phyloP scores from a whole-genome alignment of 2,329 filamentous ascomycete species.

The Fonsecaea nubica region DNA sequence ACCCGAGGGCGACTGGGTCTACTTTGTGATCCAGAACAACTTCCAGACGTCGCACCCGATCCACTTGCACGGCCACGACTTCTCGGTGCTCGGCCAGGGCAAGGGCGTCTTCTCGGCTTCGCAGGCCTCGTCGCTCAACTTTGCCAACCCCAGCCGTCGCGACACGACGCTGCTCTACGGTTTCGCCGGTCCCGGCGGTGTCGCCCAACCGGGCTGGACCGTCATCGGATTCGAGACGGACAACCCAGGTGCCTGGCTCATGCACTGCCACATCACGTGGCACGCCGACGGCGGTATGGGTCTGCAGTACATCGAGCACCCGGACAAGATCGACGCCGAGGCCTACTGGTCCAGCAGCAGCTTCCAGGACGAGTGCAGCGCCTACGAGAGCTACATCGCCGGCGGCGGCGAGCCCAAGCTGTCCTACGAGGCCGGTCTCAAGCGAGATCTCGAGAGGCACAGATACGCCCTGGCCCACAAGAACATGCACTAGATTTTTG shows the following conservation, averaged over 20 bases:
- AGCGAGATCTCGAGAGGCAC: constrained; percentile 24
- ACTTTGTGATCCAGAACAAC: constrained; percentile 41
- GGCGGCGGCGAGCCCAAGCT: constrained; percentile 21
- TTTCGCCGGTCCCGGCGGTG: constrained; percentile 42
- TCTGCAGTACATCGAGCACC: constrained; percentile 49
- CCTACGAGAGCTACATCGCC: constrained; percentile 26
- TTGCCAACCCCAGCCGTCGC: constrained; percentile 67
- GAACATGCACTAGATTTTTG: neutral
- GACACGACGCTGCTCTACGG: constrained; percentile 72
- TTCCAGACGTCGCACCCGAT: constrained; percentile 61
- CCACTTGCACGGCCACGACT: constrained; percentile 75
- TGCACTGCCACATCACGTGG: constrained; percentile 85
- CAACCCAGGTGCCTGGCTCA: constrained; percentile 67
- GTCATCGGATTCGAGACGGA: constrained; percentile 61
- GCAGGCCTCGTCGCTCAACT: constrained; percentile 65
- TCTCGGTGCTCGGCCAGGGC: constrained; percentile 66
- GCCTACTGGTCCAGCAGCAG: constrained; percentile 28
- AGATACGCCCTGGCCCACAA: neutral
- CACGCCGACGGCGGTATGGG: constrained; percentile 71
- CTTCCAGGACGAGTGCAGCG: constrained; percentile 37
- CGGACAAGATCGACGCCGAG: constrained; percentile 28
- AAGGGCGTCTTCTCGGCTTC: constrained; percentile 49
- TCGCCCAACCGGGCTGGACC: constrained; percentile 61
- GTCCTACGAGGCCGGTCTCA: constrained; percentile 34
- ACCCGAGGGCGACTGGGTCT: constrained; percentile 34